These are phyloP conservation scores for Conringia planisiliqua DNA, from an alignment of 345 rosid species.

Conservation along the genomic window DNA sequence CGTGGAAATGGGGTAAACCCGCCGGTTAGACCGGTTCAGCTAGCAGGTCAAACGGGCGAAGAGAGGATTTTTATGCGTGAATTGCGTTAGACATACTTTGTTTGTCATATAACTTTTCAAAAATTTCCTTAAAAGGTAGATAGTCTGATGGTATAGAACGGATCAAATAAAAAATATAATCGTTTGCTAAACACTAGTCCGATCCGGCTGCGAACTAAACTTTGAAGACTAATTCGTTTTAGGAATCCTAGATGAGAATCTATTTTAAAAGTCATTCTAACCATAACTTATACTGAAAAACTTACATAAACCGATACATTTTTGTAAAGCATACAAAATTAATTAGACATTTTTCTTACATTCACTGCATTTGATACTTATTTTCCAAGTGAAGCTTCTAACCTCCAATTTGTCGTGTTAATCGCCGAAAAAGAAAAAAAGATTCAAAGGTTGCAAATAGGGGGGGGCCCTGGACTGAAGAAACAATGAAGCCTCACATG, in stretches of 20 bases:
- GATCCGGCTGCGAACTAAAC: too few relatives aligned
- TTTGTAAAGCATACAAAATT: too few relatives aligned
- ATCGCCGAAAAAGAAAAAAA: neutral
- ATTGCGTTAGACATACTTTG: too few relatives aligned
- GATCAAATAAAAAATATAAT: too few relatives aligned
- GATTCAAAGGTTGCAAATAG: conserved; percentile 9
- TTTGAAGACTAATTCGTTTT: too few relatives aligned
- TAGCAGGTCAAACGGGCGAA: neutral
- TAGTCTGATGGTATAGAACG: too few relatives aligned
- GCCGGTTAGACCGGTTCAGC: neutral
- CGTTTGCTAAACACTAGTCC: too few relatives aligned
- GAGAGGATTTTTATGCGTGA: neutral
- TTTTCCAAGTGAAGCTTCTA: neutral
- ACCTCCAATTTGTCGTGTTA: neutral
- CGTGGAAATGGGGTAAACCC: neutral
- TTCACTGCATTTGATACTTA: neutral
- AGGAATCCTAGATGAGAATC: too few relatives aligned
- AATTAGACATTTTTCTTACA: neutral
- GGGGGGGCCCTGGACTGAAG: neutral
- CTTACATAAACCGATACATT: too few relatives aligned
- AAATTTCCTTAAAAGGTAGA: too few relatives aligned
- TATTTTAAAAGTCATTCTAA: too few relatives aligned
- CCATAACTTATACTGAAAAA: neutral
- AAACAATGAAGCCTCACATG: conserved; percentile 19
- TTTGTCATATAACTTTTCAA: too few relatives aligned